Conservation (phyloP, 2,329 filamentous ascomycete genomes). For the Pseudogymnoascus destructans region DNA sequence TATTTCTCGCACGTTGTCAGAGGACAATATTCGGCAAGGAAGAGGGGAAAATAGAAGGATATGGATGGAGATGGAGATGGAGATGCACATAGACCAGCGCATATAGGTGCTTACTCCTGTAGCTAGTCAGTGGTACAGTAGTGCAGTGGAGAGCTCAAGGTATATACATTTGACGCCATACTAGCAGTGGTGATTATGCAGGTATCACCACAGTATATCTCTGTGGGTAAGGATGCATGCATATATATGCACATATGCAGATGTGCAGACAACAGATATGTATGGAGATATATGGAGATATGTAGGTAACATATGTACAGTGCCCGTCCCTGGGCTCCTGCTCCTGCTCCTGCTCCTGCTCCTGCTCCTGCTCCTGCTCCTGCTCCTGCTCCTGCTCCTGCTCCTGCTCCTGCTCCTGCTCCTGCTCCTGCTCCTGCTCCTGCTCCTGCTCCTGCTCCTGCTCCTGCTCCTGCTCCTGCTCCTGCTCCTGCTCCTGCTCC, state of each 20-base stretch:
- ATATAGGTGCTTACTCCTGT: constrained; percentile 1
- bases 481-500: too few species aligned
- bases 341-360: too few species aligned
- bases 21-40: constrained; percentile 1
- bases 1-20: not conserved
- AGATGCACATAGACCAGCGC: not conserved
- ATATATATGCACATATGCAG: not conserved
- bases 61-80: not conserved
- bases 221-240: constrained; percentile 1
- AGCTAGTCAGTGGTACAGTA: constrained; percentile 2
- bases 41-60: not conserved
- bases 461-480: too few species aligned
- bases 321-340: not conserved
- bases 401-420: too few species aligned
- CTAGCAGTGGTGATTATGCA: not conserved
- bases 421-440: too few species aligned
- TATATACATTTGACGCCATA: not conserved
- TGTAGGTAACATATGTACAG: not conserved
- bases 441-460: too few species aligned
- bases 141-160: not conserved
- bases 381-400: too few species aligned
- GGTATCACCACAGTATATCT: not conserved
- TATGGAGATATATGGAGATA: not conserved
- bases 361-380: too few species aligned
- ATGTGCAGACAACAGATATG: not conserved